phyloP scores from a whole-genome alignment of 768 basidiomycete genomes.

The Megacollybia marginata region DNA sequence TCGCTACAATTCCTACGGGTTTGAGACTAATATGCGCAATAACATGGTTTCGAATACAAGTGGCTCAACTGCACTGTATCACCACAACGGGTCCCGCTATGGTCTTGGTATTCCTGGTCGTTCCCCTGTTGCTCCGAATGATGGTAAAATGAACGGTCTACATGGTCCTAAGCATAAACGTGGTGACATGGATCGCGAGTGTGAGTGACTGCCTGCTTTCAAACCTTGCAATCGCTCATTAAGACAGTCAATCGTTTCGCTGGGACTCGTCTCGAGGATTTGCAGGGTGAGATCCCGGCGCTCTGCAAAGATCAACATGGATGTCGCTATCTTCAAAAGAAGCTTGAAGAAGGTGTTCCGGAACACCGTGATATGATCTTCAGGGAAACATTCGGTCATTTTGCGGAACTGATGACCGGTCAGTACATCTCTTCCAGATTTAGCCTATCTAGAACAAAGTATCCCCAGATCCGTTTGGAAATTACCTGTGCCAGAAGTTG shows the following conservation, averaged over 20 bases:
- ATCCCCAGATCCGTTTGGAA: conserved; percentile 87
- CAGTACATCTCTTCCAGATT: conserved; percentile 12
- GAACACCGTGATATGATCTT: conserved; percentile 99
- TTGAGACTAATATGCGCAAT: conserved; percentile 39
- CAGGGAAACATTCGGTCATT: conserved; percentile 95
- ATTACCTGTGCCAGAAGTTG: conserved; percentile 97
- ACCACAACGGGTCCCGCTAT: conserved; percentile 73
- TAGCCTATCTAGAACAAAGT: conserved; percentile 4
- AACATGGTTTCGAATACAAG: conserved; percentile 28
- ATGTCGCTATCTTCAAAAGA: conserved; percentile 97
- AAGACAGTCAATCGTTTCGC: conserved; percentile 88
- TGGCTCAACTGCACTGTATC: conserved; percentile 73
- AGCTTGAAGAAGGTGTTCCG: conserved; percentile 90
- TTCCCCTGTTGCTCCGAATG: conserved; percentile 36
- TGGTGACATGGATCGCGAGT: conserved; percentile 87
- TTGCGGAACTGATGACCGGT: conserved; percentile 98
- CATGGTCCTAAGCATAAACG: conserved; percentile 94
- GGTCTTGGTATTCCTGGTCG: conserved; percentile 58
- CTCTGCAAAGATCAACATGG: conserved; percentile 99
- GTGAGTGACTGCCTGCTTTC: conserved; percentile 23
- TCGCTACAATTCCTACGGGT: conserved; percentile 51
- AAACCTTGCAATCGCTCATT: background rate
- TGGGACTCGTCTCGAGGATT: conserved; percentile 90
- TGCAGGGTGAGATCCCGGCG: conserved; percentile 88
- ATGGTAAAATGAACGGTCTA: conserved; percentile 82